Evolutionary conservation across 176 grass and related monocot genomes (phyloP).

Genomic region (Zea luxurians): DNA sequence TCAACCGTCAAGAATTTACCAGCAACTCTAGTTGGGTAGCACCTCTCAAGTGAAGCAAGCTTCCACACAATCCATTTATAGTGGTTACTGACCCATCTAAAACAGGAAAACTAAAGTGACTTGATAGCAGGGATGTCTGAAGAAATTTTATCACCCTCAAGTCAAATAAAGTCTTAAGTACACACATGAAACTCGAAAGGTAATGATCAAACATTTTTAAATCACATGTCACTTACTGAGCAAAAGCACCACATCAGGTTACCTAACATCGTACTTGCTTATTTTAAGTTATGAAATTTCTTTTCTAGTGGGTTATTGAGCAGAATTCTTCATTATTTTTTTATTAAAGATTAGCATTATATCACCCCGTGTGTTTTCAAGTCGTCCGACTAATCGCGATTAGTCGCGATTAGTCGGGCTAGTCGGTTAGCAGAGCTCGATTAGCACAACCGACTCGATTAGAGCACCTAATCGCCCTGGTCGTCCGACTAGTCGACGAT

Average conservation of each 20-base stretch:
- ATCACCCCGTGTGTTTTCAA: no score
- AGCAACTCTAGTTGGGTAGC: slow-evolving; percentile 61
- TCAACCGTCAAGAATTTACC: slow-evolving; percentile 76
- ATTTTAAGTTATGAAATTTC: not conserved
- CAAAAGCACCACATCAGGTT: not conserved
- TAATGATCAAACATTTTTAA: slow-evolving; percentile 15
- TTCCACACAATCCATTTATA: slow-evolving; percentile 92
- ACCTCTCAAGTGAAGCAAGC: slow-evolving; percentile 79
- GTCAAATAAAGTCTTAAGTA: slow-evolving; percentile 6
- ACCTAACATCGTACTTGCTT: not conserved
- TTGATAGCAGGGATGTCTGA: slow-evolving; percentile 27
- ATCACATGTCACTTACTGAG: not conserved
- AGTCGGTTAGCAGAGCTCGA: no score
- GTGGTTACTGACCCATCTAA: slow-evolving; percentile 89
- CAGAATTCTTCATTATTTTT: slow-evolving; percentile 7
- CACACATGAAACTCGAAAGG: slow-evolving; percentile 6
- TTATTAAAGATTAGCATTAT: not conserved
- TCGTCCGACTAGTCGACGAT: no score
- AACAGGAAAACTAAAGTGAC: slow-evolving; percentile 44
- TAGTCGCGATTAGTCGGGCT: no score
- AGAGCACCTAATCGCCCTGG: no score
- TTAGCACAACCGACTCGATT: no score
- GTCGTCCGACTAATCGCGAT: no score
- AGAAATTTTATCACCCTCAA: slow-evolving; percentile 17
- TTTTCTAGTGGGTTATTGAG: not conserved